A percentile compares a stretch with the other conserved stretches of the same genome.
Conservation (phyloP, 2,329 filamentous ascomycete genomes). For the Macrophomina pseudophaseolina region DNA sequence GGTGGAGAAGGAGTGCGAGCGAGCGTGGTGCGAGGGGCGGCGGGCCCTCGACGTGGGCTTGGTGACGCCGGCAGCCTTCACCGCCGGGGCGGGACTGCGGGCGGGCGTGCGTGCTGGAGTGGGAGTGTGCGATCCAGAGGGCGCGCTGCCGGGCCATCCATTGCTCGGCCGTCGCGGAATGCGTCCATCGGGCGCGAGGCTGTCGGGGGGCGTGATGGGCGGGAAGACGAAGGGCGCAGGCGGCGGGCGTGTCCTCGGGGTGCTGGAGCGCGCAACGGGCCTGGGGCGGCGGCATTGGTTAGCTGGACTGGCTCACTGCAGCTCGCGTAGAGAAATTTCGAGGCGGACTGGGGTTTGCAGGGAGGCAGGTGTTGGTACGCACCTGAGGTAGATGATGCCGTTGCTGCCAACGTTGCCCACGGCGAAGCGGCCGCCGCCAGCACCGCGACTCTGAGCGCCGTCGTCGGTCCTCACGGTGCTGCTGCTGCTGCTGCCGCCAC, state of each 20-base stretch:
- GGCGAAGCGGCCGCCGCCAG: constrained; percentile 46
- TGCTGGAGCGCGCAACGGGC: constrained; percentile 42
- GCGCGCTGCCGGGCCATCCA: constrained; percentile 43
- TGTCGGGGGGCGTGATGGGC: constrained; percentile 46
- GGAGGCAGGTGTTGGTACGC: constrained; percentile 33
- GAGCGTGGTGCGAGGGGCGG: constrained; percentile 42
- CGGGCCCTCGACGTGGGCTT: constrained; percentile 30
- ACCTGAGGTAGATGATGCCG: constrained; percentile 54
- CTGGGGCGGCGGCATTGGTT: constrained; percentile 33
- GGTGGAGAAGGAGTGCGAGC: constrained; percentile 79
- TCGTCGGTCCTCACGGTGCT: constrained; percentile 37
- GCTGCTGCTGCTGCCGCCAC: constrained; percentile 40
- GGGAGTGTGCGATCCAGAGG: constrained; percentile 41
- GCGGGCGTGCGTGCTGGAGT: constrained; percentile 35
- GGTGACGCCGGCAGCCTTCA: constrained; percentile 17
- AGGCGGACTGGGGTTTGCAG: constrained; percentile 3
- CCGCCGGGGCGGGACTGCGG: constrained; percentile 27
- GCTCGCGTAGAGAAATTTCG: constrained; percentile 17
- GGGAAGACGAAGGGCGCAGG: constrained; percentile 46
- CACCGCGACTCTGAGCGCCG: constrained; percentile 31
- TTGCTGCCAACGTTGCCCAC: constrained; percentile 53
- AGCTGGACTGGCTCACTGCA: constrained; percentile 26
- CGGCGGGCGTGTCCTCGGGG: constrained; percentile 40
- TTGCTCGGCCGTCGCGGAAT: constrained; percentile 39
- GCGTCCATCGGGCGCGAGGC: constrained; percentile 35